Evolutionary conservation across 768 basidiomycete genomes (phyloP).

Genomic region (Holtermannia corniformis): DNA sequence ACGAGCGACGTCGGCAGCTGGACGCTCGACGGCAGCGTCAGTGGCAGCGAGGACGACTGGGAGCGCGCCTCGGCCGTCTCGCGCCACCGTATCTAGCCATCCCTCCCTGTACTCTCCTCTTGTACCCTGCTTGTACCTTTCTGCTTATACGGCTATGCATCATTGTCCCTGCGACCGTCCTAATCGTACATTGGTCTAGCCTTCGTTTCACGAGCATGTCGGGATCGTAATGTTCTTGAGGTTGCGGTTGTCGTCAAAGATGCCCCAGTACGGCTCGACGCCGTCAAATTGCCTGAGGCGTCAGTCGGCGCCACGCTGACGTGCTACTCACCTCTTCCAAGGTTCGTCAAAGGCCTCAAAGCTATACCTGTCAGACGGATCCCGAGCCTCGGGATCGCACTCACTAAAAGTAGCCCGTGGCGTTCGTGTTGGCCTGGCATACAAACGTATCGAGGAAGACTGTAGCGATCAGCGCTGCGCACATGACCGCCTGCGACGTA

Average conservation of each 20-base stretch:
- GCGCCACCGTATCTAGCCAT: not conserved
- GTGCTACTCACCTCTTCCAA: constrained; percentile 65
- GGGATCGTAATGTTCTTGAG: constrained; percentile 42
- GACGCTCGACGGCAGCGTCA: not conserved
- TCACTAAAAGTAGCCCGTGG: constrained; percentile 71
- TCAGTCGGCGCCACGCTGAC: too few species aligned
- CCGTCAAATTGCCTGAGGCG: constrained; percentile 60
- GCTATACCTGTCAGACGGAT: constrained; percentile 4
- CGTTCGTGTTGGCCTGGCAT: constrained; percentile 73
- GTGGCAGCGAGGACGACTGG: not conserved
- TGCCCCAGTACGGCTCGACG: constrained; percentile 64
- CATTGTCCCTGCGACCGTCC: not conserved
- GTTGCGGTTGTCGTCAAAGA: constrained; percentile 51
- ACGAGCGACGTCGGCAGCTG: not conserved
- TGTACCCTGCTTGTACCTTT: not conserved
- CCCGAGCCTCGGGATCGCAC: not conserved
- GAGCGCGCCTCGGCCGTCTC: not conserved
- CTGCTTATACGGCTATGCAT: not conserved
- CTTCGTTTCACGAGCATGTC: constrained; percentile 13
- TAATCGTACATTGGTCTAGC: not conserved
- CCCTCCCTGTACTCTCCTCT: too few species aligned
- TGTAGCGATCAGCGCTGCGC: constrained; percentile 7
- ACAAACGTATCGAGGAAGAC: constrained; percentile 75
- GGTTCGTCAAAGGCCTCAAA: constrained; percentile 63
- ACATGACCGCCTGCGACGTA: constrained; percentile 6